Conservation (phyloP, 192 early-diverging fungal genomes). For the Podila clonocystis region DNA sequence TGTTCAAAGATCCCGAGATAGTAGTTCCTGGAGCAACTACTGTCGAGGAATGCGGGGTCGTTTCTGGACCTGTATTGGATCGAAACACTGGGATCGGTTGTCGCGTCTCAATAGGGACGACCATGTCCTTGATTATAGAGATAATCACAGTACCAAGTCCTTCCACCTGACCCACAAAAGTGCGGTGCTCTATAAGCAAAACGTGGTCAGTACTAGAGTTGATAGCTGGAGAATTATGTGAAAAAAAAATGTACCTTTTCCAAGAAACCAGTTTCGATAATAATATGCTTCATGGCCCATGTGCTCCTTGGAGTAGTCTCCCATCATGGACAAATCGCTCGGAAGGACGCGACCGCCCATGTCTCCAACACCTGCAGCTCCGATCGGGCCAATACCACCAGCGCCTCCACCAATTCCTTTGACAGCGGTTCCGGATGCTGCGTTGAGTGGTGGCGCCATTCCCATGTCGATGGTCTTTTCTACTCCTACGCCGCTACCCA, state of each 20-base stretch:
- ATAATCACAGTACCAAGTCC: conserved; percentile 62
- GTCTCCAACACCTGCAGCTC: neutral
- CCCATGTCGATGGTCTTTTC: conserved; percentile 9
- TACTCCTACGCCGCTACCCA: conserved; percentile 5
- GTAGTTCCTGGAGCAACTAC: neutral
- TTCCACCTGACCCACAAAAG: conserved; percentile 56
- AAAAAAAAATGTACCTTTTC: conserved; percentile 60
- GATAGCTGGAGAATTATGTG: neutral
- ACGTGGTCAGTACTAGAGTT: too few species aligned
- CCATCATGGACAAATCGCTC: conserved; percentile 10
- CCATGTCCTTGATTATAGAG: conserved; percentile 63
- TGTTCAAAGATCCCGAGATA: too few species aligned
- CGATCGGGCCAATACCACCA: neutral
- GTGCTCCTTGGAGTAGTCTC: conserved; percentile 46
- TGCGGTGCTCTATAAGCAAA: conserved; percentile 33
- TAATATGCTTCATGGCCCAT: conserved; percentile 55
- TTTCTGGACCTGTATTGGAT: neutral
- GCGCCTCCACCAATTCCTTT: neutral
- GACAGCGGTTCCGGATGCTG: neutral
- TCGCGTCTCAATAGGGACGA: conserved; percentile 17
- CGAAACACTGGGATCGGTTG: neutral
- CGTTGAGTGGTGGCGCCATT: neutral
- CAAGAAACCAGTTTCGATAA: conserved; percentile 78
- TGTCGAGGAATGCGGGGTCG: neutral
- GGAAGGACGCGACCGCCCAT: neutral